These are phyloP conservation scores for Rosellinia necatrix DNA, from an alignment of 2,329 filamentous ascomycete genomes.

Conservation along the genomic window DNA sequence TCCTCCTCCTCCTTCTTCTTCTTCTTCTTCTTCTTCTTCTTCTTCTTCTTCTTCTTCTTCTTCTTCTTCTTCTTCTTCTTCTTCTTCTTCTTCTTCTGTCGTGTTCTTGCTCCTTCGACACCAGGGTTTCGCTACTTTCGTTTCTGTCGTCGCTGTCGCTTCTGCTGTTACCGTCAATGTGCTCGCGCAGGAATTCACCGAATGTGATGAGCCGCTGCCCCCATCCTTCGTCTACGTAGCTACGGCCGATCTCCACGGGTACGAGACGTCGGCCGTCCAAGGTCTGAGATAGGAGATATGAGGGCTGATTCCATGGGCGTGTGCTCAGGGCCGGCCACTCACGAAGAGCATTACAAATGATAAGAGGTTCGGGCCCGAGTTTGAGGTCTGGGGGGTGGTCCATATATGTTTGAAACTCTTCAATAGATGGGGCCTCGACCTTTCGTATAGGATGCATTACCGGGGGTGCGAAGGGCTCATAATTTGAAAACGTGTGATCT, in stretches of 20 bases:
- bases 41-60: background rate
- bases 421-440: conserved; percentile 55
- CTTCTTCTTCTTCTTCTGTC: background rate
- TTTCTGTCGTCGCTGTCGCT: too few relatives aligned
- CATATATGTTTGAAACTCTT: conserved; percentile 66
- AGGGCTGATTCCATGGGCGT: conserved; percentile 71
- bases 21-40: background rate
- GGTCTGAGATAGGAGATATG: conserved; percentile 75
- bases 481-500: conserved; percentile 39
- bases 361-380: conserved; percentile 60
- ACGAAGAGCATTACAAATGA: conserved; percentile 68
- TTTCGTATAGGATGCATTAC: conserved; percentile 49
- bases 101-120: too few relatives aligned
- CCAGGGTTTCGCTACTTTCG: too few relatives aligned
- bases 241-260: conserved; percentile 82
- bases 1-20: background rate
- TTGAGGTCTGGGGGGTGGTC: conserved; percentile 45
- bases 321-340: conserved; percentile 78
- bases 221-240: conserved; percentile 87
- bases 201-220: conserved; percentile 81
- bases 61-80: background rate
- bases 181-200: conserved; percentile 66
- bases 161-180: conserved; percentile 51
- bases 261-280: conserved; percentile 79
- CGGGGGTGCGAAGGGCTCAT: conserved; percentile 49